Evolutionary conservation across 169 alveolate species (phyloP), one percentile per base, ranked within the genome.

Genomic region (Eimeria maxima): DNA sequence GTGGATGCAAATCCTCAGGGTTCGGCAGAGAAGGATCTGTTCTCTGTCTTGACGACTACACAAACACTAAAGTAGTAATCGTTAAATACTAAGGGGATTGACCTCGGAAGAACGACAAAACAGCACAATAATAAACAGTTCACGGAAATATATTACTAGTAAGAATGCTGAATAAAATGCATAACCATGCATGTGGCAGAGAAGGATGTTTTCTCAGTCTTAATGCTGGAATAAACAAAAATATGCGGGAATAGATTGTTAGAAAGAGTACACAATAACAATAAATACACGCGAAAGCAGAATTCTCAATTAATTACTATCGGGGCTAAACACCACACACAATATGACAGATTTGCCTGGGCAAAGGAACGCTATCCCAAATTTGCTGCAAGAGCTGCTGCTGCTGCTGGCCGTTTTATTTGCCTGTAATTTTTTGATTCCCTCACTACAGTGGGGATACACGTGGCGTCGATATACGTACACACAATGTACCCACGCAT

Each of bases 1-100:
- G 96, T 60, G 97, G 97, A 5, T 22, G 83, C 69, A 95, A 95
- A 42, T 81, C 50, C 45, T 95, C 97, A 6, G 97, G 97, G 3
- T 33, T 91, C 10, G 97, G 97, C 6, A 50, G 97, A 29, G 97
- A 95, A 69, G 97, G 97, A 14, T 90, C 97, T 24, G 65, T 47
- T 4, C 47, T 74, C 29, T 95, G 94, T 33, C 81, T 95, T 27
- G 95, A 65, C 27, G 97, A 95, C 11, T 95, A 91, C 86, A 73
- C 90, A 11, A 44, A 80, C 45, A 38, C 90, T 22, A 95, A 95
- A 90, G 55, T 81, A 27, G 88, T 95, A 33, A 33, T 33, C 38
- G 38, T 33, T 33, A 33, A 33, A 33, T 33, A 33, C 38, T 1
- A 1, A 33, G 38, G 38, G 38, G 38, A 33, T 33, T 33, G 38